Conservation (phyloP, 306 rosid species). For the Erythrophleum fordii region DNA sequence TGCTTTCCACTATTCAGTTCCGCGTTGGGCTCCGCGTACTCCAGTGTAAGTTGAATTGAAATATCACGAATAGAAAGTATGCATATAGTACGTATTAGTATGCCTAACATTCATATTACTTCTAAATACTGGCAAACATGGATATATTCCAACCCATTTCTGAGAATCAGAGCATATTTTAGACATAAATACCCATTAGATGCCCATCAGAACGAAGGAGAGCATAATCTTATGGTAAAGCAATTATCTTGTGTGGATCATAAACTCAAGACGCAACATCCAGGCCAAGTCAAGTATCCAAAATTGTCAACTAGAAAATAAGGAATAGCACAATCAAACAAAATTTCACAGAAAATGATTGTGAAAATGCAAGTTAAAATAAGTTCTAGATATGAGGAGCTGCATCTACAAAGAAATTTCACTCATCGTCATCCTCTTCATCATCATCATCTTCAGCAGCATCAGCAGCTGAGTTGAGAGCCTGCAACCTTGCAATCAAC, state of each 20-base stretch:
- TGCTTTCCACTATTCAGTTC: no score
- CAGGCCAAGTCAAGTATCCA: constrained; percentile 19
- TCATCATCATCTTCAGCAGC: constrained; percentile 43
- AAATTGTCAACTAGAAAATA: constrained; percentile 12
- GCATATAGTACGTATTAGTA: no score
- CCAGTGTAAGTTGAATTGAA: no score
- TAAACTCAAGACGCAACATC: not conserved
- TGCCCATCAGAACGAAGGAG: not conserved
- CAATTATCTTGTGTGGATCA: not conserved
- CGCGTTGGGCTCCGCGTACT: no score
- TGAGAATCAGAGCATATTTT: not conserved
- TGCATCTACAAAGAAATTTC: constrained; percentile 12
- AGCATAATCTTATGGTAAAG: not conserved
- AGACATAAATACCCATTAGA: not conserved
- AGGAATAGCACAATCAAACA: constrained; percentile 15
- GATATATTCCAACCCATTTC: not conserved
- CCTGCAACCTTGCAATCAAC: constrained; percentile 59
- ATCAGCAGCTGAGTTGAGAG: constrained; percentile 63
- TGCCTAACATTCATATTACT: no score
- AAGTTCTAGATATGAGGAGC: not conserved
- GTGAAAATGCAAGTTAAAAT: not conserved
- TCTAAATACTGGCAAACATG: not conserved
- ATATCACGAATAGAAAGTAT: no score
- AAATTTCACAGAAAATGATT: not conserved
- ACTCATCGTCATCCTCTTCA: constrained; percentile 56